Percentiles rank a stretch among this genome's conserved stretches.
Evolutionary conservation across 2,329 filamentous ascomycete species (phyloP).

Genomic region (Scorias spongiosa): DNA sequence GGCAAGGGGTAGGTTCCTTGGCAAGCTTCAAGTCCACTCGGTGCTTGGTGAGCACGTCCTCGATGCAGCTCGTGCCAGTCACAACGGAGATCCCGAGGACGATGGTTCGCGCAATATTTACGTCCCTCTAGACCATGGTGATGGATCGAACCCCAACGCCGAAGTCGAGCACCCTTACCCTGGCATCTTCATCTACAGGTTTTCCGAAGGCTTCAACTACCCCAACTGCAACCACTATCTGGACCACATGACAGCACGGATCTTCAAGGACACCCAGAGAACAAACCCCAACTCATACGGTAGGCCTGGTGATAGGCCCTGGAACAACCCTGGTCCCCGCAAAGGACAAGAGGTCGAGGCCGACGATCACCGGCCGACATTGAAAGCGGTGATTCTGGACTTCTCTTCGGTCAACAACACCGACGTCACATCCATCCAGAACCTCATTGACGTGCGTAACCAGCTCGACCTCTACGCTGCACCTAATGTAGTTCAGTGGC

Average conservation of each 20-base stretch:
- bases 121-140: constrained; percentile 70
- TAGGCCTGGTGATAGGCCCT: constrained; percentile 58
- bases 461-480: constrained; percentile 75
- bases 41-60: constrained; percentile 62
- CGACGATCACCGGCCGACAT: constrained; percentile 44
- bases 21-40: constrained; percentile 68
- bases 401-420: constrained; percentile 90
- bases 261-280: constrained; percentile 51
- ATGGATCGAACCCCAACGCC: constrained; percentile 78
- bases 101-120: constrained; percentile 59
- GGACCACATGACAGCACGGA: constrained; percentile 42
- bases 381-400: constrained; percentile 85
- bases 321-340: constrained; percentile 80
- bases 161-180: constrained; percentile 70
- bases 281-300: constrained; percentile 54
- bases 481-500: constrained; percentile 80
- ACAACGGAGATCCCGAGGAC: constrained; percentile 14
- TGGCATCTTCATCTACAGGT: constrained; percentile 90
- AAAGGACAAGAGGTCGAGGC: constrained; percentile 32
- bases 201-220: constrained; percentile 90
- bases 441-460: constrained; percentile 85
- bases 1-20: constrained; percentile 70
- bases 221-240: constrained; percentile 83
- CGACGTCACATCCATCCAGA: constrained; percentile 82
- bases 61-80: constrained; percentile 41